These are phyloP conservation scores for Nicotiana undulata DNA, from an alignment of 257 asterid species.

Conservation along the genomic window DNA sequence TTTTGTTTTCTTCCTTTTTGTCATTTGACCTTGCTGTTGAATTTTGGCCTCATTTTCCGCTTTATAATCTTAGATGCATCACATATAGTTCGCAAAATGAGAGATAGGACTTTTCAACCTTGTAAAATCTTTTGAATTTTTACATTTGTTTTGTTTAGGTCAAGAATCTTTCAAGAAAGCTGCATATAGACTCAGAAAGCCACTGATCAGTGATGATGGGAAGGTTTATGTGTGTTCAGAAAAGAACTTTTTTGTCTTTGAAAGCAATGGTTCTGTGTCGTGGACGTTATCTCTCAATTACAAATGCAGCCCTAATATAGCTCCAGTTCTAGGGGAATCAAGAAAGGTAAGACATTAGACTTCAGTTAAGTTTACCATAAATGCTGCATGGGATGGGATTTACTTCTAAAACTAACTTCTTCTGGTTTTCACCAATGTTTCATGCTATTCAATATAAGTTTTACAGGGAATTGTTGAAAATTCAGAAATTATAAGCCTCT, in stretches of 20 bases:
- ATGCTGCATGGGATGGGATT: not conserved
- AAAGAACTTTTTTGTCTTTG: slow-evolving; percentile 53
- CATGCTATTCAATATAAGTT: not conserved
- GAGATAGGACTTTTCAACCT: not conserved
- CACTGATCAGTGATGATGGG: slow-evolving; percentile 74
- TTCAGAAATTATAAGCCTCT: not conserved
- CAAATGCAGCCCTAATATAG: slow-evolving; percentile 43
- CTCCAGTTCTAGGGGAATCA: slow-evolving; percentile 75
- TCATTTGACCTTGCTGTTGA: not conserved
- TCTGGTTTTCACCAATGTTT: not conserved
- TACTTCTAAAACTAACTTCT: not conserved
- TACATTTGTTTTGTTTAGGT: slow-evolving; percentile 21
- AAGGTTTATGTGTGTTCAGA: slow-evolving; percentile 57
- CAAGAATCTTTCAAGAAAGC: slow-evolving; percentile 28
- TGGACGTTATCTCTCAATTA: slow-evolving; percentile 57
- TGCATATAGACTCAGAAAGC: slow-evolving; percentile 36
- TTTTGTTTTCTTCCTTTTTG: not conserved
- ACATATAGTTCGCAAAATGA: not conserved
- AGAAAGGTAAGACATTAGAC: slow-evolving; percentile 43
- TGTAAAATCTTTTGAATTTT: not conserved
- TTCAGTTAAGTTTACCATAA: not conserved
- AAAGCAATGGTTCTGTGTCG: slow-evolving; percentile 67
- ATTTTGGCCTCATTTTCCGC: not conserved
- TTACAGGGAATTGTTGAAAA: not conserved
- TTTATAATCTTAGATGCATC: not conserved